Evolutionary conservation across 352 stramenopile genomes (phyloP), one percentile per base, ranked within the genome.

Genomic region (Hyaloperonospora brassicae): DNA sequence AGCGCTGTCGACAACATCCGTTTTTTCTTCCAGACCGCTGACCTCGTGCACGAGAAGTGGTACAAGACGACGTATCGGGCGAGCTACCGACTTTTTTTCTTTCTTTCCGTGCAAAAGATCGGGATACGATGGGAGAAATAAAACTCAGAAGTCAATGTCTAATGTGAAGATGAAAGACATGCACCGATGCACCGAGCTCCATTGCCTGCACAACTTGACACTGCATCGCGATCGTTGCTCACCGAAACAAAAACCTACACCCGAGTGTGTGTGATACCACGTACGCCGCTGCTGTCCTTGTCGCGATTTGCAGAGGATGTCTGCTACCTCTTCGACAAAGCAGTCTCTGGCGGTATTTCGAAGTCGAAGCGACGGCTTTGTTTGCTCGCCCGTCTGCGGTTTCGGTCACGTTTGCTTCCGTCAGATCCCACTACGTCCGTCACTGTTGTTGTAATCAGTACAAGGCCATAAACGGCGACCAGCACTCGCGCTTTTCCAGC

Each of bases 41-140:
- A 47, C 62, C 62, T 46, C 61, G 57, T 66, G 57, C 57, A 58
- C 42, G 52, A 66, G 62, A 70, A 53, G 58, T 70, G 62, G 62
- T 66, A 70, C 61, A 44, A 44, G 22, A 23, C 22, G 14, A 22
- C 39, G 22, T 14, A 14, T 7, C 31, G 31, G 41, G 22, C 3
- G 14, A 43, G 42, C 47, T 45, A 46, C 30, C 49, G 31, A 47
- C 27, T 34, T 22, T 44, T 5, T 44, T 10, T 10, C 39, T 34
- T 22, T 44, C 14, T 44, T 10, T 10, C 39, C 39, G 39, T 11
- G 39, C 39, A 44, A 44, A 34, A 34, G 27, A 34, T 34, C 27
- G 27, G 27, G 27, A 8, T 34, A 9, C 27, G 27, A 34, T 34
- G 0, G 4, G 8, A 34, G 8, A 34, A 34, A 34, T 34, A 34